Evolutionary conservation across 768 basidiomycete species (phyloP), one percentile per base, ranked within the genome.

Genomic region (Suillus plorans): DNA sequence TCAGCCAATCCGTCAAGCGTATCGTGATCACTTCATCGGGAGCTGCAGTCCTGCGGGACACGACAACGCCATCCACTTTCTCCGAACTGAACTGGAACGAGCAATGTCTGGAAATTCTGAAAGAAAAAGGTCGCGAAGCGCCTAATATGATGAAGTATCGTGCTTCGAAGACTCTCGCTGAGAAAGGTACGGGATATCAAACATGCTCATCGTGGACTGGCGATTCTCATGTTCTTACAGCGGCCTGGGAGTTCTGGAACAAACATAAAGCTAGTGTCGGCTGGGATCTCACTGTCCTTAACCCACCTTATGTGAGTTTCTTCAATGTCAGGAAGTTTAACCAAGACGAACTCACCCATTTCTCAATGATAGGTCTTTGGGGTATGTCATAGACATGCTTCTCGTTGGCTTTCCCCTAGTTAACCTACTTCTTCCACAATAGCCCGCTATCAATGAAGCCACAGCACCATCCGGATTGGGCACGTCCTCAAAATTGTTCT

Each of bases 11-110:
- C 10, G 79, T 94, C 68, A 86, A 89, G 72, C 85, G 92, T 4
- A 78, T 95, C 50, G 85, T 92, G 9, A 74, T 91, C 64, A 91
- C 89, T 0, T 86, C 86, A 12, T 91, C 90, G 2, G 78, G 73
- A 55, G 89, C 84, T 1, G 76, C 87, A 0, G 69, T 89, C 14
- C 66, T 82, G 2, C 66, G 69, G 4, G 64, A 74, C 0, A 67
- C 68, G 0, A 72, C 78, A 1, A 69, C 69, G 0, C 67, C 73
- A 0, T 37, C 49, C 0, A 75, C 76, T 1, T 84, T 80, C 68
- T 77, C 71, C 45, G 87, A 89, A 70, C 66, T 68, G 14, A 80
- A 90, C 73, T 92, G 90, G 91, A 89, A 90, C 68, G 72, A 84
- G 16, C 76, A 76, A 60, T 69, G 62, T 42, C 63, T 76, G 2